Conservation (phyloP, 352 stramenopile genomes). For the Phytophthora kernoviae region DNA sequence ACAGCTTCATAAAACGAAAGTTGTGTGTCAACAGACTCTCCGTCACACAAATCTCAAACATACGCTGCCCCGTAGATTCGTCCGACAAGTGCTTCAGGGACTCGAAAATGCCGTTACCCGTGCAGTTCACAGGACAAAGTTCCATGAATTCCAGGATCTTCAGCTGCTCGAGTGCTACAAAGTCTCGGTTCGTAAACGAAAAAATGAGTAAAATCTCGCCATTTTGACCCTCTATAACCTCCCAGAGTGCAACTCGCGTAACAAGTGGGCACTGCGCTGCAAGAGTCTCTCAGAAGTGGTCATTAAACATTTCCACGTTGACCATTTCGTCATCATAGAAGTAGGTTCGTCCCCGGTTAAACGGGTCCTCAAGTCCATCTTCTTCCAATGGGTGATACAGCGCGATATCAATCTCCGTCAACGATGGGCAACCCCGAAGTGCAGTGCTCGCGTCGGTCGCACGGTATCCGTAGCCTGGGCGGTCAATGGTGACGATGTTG, state of each 20-base stretch:
- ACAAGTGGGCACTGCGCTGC: slow-evolving; percentile 25
- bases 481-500: slow-evolving; percentile 2
- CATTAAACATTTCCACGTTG: slow-evolving; percentile 33
- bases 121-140: slow-evolving; percentile 40
- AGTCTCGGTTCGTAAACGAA: slow-evolving; percentile 32
- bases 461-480: slow-evolving; percentile 12
- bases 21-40: background rate
- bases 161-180: slow-evolving; percentile 30
- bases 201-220: slow-evolving; percentile 25
- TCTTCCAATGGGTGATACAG: slow-evolving; percentile 39
- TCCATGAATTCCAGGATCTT: slow-evolving; percentile 37
- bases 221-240: slow-evolving; percentile 36
- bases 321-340: slow-evolving; percentile 30
- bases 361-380: slow-evolving; percentile 28
- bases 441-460: slow-evolving; percentile 29
- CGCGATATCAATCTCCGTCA: slow-evolving; percentile 32
- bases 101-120: slow-evolving; percentile 38
- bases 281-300: slow-evolving; percentile 35
- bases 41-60: slow-evolving; percentile 39
- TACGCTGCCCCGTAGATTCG: slow-evolving; percentile 34
- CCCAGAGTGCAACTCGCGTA: slow-evolving; percentile 29
- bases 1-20: slow-evolving; percentile 39
- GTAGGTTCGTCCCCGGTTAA: slow-evolving; percentile 12
- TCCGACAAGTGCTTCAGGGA: slow-evolving; percentile 39
- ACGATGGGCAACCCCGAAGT: slow-evolving; percentile 31